Conservation (phyloP, 2,329 filamentous ascomycete genomes). For the Plenodomus tracheiphilus region DNA sequence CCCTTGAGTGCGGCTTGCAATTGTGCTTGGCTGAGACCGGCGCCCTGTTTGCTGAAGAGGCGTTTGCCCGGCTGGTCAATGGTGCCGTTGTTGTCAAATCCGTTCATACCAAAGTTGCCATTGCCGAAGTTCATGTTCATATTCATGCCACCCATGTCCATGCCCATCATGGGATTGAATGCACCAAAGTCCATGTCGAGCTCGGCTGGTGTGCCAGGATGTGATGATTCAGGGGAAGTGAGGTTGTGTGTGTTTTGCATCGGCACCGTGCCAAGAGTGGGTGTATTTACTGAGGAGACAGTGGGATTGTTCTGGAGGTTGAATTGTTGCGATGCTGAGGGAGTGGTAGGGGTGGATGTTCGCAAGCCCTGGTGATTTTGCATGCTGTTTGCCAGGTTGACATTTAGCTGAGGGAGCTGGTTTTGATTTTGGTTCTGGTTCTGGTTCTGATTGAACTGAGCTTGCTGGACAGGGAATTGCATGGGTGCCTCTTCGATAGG, state of each 20-base stretch:
- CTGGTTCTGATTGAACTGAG: conserved; percentile 59
- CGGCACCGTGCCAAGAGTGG: conserved; percentile 80
- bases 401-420: conserved; percentile 71
- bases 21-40: conserved; percentile 68
- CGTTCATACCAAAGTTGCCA: conserved; percentile 47
- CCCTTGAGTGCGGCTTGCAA: conserved; percentile 75
- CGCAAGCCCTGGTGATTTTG: conserved; percentile 76
- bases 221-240: conserved; percentile 67
- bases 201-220: conserved; percentile 71
- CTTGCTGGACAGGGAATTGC: conserved; percentile 58
- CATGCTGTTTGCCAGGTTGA: conserved; percentile 73
- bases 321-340: conserved; percentile 68
- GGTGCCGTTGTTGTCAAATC: conserved; percentile 46
- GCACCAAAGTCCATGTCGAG: conserved; percentile 70
- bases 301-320: conserved; percentile 90
- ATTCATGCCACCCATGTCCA: conserved; percentile 37
- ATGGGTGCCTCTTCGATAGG: conserved; percentile 72
- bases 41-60: conserved; percentile 80
- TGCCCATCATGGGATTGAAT: conserved; percentile 43
- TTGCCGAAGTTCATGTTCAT: conserved; percentile 43
- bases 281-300: conserved; percentile 95
- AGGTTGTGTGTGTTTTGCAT: conserved; percentile 59
- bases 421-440: conserved; percentile 57
- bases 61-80: conserved; percentile 96
- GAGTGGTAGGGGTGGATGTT: conserved; percentile 84